phyloP scores from a whole-genome alignment of 257 asterid species.

The Ajuga chamaepitys region DNA sequence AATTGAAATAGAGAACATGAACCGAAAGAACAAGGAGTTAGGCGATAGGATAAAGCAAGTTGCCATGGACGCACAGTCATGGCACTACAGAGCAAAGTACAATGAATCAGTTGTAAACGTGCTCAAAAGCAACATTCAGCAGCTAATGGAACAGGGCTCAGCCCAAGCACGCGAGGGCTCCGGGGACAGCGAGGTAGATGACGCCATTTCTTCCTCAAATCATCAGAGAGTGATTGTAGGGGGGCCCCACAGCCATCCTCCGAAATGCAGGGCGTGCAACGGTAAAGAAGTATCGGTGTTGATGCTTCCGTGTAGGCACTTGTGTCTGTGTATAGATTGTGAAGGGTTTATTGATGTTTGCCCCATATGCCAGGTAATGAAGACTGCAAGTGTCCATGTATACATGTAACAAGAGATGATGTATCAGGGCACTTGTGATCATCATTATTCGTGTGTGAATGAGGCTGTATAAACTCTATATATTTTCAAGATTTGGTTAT shows the following conservation, averaged over 20 bases:
- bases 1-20: conserved; percentile 46
- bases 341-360: conserved; percentile 45
- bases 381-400: conserved; percentile 65
- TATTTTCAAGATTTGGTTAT: conserved; percentile 13
- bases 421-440: conserved; percentile 31
- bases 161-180: conserved; percentile 57
- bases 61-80: conserved; percentile 57
- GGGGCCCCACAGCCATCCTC: conserved; percentile 1
- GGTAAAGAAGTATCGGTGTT: conserved; percentile 32
- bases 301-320: conserved; percentile 61
- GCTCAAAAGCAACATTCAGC: conserved; percentile 57
- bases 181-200: conserved; percentile 65
- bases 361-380: conserved; percentile 64
- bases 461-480: conserved; percentile 12
- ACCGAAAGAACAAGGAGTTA: conserved; percentile 58
- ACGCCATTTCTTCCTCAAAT: conserved; percentile 51
- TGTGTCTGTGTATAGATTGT: conserved; percentile 63
- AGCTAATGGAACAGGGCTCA: conserved; percentile 42
- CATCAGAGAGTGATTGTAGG: conserved; percentile 14
- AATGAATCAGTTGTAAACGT: conserved; percentile 49
- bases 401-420: conserved; percentile 34
- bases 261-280: conserved; percentile 44
- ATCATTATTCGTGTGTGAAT: conserved; percentile 16
- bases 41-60: conserved; percentile 57
- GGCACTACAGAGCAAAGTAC: conserved; percentile 73